A percentile compares a stretch with the other conserved stretches of the same genome.
Conservation (phyloP, 441 rosid species). For the Daphne laureola region DNA sequence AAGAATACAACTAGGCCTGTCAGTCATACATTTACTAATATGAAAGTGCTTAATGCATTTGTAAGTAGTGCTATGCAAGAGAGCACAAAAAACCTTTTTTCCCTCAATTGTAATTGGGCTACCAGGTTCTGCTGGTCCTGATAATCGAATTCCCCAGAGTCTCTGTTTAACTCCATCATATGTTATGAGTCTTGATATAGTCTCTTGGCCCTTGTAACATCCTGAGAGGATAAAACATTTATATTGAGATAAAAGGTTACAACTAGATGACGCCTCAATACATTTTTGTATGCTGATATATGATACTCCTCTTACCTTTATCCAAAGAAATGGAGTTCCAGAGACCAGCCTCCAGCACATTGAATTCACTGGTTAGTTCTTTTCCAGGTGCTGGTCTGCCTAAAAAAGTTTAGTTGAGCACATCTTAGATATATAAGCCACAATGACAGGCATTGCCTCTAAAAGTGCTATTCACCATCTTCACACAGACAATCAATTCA, state of each 20-base stretch:
- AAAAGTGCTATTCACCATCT: background rate
- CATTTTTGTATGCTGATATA: constrained; percentile 6
- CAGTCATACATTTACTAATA: too few species aligned
- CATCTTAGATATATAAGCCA: constrained; percentile 12
- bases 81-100: constrained; percentile 39
- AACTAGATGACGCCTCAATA: constrained; percentile 8
- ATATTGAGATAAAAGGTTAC: background rate
- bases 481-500: background rate
- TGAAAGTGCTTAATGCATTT: too few species aligned
- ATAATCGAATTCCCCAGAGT: constrained; percentile 61
- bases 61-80: background rate
- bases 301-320: constrained; percentile 46
- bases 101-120: constrained; percentile 52
- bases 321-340: constrained; percentile 76
- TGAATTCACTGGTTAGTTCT: constrained; percentile 75
- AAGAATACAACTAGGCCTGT: too few species aligned
- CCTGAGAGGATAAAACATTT: constrained; percentile 25
- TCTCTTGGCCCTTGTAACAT: constrained; percentile 92
- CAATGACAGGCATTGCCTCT: background rate
- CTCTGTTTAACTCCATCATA: constrained; percentile 80
- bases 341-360: constrained; percentile 81
- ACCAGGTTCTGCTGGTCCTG: constrained; percentile 71
- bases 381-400: constrained; percentile 84
- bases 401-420: constrained; percentile 26
- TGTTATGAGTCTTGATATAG: constrained; percentile 71